Evolutionary conservation across 2,329 filamentous ascomycete species (phyloP).

Genomic region (Stachybotrys echinatus): DNA sequence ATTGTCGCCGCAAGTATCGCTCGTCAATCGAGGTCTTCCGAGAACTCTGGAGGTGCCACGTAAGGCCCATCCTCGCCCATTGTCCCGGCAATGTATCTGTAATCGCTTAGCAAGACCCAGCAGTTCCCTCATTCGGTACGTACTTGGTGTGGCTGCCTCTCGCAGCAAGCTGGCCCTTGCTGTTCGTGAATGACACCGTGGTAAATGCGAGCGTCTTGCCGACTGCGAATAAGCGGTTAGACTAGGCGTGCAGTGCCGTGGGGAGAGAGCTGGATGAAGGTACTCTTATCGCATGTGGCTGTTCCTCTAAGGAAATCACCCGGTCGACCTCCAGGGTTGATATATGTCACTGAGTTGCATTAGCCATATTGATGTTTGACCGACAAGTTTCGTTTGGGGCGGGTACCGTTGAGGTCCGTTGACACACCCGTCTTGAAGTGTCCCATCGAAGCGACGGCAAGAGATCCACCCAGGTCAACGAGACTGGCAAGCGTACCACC

Average conservation of each 20-base stretch:
- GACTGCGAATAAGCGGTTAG: constrained; percentile 31
- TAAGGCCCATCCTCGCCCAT: constrained; percentile 29
- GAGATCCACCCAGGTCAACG: constrained; percentile 60
- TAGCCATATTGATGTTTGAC: not conserved
- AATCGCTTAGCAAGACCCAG: constrained; percentile 1
- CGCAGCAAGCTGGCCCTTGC: constrained; percentile 53
- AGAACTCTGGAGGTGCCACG: constrained; percentile 27
- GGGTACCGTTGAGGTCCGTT: constrained; percentile 56
- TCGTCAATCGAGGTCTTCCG: constrained; percentile 25
- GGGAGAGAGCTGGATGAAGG: too few species aligned
- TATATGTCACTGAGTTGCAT: constrained; percentile 50
- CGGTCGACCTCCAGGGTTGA: constrained; percentile 51
- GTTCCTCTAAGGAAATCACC: constrained; percentile 52
- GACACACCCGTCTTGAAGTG: constrained; percentile 59
- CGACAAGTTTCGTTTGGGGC: too few species aligned
- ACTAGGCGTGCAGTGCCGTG: too few species aligned
- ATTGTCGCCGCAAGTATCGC: not conserved
- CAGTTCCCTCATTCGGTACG: constrained; percentile 10
- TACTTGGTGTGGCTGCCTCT: constrained; percentile 64
- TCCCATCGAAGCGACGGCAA: constrained; percentile 60
- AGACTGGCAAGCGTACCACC: constrained; percentile 76
- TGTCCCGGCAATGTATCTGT: constrained; percentile 37
- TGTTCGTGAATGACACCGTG: constrained; percentile 52
- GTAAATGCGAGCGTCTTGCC: constrained; percentile 62
- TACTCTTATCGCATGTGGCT: constrained; percentile 59